Evolutionary conservation across 371 early-diverging fungal species (phyloP).

Genomic region (Mortierella sp.): DNA sequence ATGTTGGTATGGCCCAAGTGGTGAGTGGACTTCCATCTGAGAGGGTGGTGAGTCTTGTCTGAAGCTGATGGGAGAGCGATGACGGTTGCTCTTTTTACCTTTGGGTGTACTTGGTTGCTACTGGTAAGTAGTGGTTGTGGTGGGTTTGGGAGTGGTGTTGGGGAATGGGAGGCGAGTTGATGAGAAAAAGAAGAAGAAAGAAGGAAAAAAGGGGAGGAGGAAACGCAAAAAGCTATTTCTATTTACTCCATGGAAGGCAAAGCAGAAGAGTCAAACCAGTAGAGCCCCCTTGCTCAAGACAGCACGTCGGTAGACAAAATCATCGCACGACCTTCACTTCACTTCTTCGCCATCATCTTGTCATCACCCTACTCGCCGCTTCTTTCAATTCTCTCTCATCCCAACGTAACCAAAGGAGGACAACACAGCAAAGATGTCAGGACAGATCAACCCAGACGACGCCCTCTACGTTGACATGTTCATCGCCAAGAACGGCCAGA

Average conservation of each 20-base stretch:
- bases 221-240: background rate
- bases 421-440: slow-evolving; percentile 31
- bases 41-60: background rate
- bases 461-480: slow-evolving; percentile 67
- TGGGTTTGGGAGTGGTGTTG: background rate
- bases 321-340: background rate
- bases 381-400: no score
- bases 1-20: background rate
- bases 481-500: slow-evolving; percentile 75
- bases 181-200: background rate
- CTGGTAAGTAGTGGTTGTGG: background rate
- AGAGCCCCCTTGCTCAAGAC: background rate
- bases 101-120: background rate
- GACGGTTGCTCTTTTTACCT: background rate
- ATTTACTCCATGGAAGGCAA: background rate
- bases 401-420: background rate
- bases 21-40: background rate
- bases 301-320: background rate
- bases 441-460: slow-evolving; percentile 58
- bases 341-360: slow-evolving; percentile 2
- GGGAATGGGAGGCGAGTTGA: background rate
- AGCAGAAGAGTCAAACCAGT: background rate
- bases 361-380: background rate
- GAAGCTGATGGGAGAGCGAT: background rate
- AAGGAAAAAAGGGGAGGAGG: background rate